Base-by-base conservation (phyloP, 1,139 yeast genomes). In the Ogataea hybrid region DNA sequence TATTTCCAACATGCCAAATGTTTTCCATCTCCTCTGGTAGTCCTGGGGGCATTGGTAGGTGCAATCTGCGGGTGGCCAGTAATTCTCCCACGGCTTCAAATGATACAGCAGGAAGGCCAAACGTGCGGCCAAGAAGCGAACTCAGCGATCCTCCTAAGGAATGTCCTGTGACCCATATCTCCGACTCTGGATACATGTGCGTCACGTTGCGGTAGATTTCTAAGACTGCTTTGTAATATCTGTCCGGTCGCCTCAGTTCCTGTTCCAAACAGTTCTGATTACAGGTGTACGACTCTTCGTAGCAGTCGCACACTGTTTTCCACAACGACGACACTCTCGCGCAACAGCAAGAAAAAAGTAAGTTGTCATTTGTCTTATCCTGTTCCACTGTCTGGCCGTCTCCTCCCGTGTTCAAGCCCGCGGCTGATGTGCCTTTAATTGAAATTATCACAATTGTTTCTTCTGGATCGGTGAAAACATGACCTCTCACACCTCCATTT, bases 301-400 rank as follows among this genome's bases (percentile, higher is more conserved):
- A 90, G 61, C 99, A 92, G 63, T 89, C 97, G 64, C 99, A 92
- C 1, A 90, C 97, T 0, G 97, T 86, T 7, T 82, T 80, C 98
- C 98, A 94, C 64, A 88, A 67, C 54, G 89, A 90, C 43, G 94
- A 79, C 6, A 92, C 83, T 29, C 97, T 73, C 1, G 97, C 98
- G 67, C 99, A 92, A 63, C 99, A 92, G 62, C 99, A 92, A 14
- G 95, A 86, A 61, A 92, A 92, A 34, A 92, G 65, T 43, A 92
- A 62, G 59, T 92, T 92, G 61, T 94, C 98, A 61, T 92, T 92
- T 28, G 74, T 64, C 63, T 88, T 88, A 61, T 92, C 99, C 48
- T 77, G 79, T 1, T 73, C 77, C 0, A 85, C 82, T 0, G 98
- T 90, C 41, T 84, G 89, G 34, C 81, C 84, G 39, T 71, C 79